Evolutionary conservation across 805 yeast species (phyloP), one percentile per base, ranked within the genome.

Genomic region (Pichia nanzhaoensis): DNA sequence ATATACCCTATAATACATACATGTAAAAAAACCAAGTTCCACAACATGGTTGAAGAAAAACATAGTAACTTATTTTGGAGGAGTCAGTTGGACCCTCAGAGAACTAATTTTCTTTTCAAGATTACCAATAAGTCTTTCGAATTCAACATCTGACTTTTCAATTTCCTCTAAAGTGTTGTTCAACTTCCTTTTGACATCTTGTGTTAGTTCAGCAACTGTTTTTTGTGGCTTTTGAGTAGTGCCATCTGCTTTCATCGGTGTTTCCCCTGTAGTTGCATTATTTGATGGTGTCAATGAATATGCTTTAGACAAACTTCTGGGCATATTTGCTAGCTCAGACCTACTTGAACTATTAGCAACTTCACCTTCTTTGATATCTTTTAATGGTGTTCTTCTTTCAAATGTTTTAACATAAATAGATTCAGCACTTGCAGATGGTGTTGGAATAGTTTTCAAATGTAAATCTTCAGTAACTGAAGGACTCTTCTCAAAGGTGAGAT

Each of bases 191-290:
- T 54, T 57, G 8, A 60, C 34, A 18, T 48, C 49, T 13, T 51
- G 53, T 3, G 60, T 52, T 9, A 60, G 46, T 39, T 60, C 64
- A 3, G 58, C 49, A 2, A 59, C 46, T 8, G 63, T 45, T 28
- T 45, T 36, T 14, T 32, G 32, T 9, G 41, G 22, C 10, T 32
- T 33, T 4, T 19, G 12, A 32, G 16, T 20, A n/a, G 36, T n/a
- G 8, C 16, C 19, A 16, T 16, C 20, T 3, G 35, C 17, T n/a
- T 14, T 32, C 2, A 31, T 32, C 16, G 45, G 34, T 24, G 34
- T 18, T 2, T 13, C 9, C 4, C 17, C 13, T 8, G 17, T 34
- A 13, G 6, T 30, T 14, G 16, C n/a, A 13, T 30, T 30, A 30
- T 8, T 14, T 24, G 28, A 24, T 7, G 28, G 10, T 6, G 10